Conservation (phyloP, 1,284 basidiomycete genomes). For the Porogramme epimiltina region DNA sequence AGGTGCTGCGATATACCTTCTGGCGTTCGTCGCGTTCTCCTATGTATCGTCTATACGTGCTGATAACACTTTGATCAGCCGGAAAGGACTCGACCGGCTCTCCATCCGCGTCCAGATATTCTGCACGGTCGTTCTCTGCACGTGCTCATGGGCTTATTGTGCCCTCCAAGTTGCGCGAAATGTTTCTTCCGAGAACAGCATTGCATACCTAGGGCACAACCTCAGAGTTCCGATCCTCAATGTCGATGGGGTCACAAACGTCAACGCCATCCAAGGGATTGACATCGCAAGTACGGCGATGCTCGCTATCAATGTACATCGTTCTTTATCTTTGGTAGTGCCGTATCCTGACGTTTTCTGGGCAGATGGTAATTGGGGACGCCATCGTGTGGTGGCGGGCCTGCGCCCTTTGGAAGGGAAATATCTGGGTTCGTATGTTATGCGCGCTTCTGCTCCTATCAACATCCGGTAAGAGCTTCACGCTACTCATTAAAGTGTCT, state of each 20-base stretch:
- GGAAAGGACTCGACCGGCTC: not conserved
- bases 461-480: not conserved
- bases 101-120: not conserved
- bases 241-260: not conserved
- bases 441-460: not conserved
- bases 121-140: not conserved
- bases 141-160: not conserved
- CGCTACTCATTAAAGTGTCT: not conserved
- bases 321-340: not conserved
- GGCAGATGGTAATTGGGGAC: not conserved
- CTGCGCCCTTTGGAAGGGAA: not conserved
- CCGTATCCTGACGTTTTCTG: not conserved
- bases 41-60: no score
- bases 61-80: not conserved
- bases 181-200: not conserved
- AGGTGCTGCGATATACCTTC: not conserved
- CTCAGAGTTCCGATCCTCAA: not conserved
- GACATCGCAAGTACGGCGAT: not conserved
- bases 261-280: not conserved
- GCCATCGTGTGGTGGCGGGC: slow-evolving; percentile 2
- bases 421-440: not conserved
- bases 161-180: not conserved
- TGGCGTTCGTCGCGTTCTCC: not conserved
- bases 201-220: not conserved
- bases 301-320: not conserved